Conservation (phyloP, 495 filamentous ascomycete species). For the Talaromyces ruber region DNA sequence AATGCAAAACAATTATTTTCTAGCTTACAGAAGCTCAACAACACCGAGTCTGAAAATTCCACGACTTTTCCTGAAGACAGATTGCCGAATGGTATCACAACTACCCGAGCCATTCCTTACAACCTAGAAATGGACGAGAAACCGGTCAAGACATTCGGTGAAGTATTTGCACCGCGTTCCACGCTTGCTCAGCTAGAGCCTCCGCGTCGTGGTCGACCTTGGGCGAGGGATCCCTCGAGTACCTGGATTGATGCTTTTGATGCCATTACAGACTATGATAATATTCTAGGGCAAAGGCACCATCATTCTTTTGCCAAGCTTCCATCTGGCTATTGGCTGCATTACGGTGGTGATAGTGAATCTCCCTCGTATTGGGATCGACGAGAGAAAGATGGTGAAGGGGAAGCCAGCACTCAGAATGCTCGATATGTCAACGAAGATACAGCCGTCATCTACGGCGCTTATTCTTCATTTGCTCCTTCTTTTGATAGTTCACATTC, state of each 20-base stretch:
- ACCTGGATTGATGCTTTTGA: conserved; percentile 38
- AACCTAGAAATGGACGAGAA: conserved; percentile 28
- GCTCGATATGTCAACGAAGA: conserved; percentile 22
- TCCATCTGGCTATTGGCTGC: conserved; percentile 34
- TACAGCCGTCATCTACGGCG: conserved; percentile 61
- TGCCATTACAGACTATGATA: conserved; percentile 23
- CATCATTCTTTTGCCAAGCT: conserved; percentile 33
- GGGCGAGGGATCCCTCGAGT: conserved; percentile 16
- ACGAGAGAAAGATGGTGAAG: conserved; percentile 25
- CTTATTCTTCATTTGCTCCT: conserved; percentile 84
- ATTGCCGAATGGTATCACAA: conserved; percentile 65
- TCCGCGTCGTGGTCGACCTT: conserved; percentile 35
- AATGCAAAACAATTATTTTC: conserved; percentile 74
- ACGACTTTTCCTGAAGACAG: conserved; percentile 48
- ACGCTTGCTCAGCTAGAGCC: conserved; percentile 59
- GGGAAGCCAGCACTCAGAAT: neutral
- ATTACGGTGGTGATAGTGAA: conserved; percentile 34
- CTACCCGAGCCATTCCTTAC: conserved; percentile 58
- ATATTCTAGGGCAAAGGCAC: conserved; percentile 29
- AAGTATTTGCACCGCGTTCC: conserved; percentile 68
- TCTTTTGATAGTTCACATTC: conserved; percentile 70
- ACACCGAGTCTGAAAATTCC: conserved; percentile 29
- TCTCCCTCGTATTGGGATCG: conserved; percentile 35
- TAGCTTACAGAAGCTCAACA: conserved; percentile 51
- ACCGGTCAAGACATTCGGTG: conserved; percentile 59